These are phyloP conservation scores for Phytophthora crassamura DNA, from an alignment of 352 stramenopile species.

Conservation along the genomic window DNA sequence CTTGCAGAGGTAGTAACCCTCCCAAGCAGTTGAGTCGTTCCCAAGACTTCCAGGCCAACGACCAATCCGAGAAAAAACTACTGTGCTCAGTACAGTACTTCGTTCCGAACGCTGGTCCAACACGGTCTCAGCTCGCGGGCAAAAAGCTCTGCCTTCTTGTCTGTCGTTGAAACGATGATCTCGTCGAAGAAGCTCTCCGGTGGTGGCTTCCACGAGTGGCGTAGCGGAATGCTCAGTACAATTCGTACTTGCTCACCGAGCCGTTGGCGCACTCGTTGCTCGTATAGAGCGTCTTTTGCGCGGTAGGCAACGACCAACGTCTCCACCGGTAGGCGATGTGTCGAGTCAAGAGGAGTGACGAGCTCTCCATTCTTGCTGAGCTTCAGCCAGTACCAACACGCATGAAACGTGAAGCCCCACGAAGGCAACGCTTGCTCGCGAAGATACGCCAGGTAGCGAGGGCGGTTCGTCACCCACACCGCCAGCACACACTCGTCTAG, in stretches of 20 bases:
- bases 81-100: too few relatives aligned
- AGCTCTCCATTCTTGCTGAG: constrained; percentile 58
- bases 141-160: constrained; percentile 66
- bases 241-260: constrained; percentile 48
- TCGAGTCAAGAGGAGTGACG: constrained; percentile 65
- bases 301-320: constrained; percentile 68
- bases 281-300: constrained; percentile 18
- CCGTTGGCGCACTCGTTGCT: constrained; percentile 25
- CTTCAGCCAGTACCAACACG: constrained; percentile 84
- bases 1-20: too few relatives aligned
- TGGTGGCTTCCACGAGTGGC: constrained; percentile 83
- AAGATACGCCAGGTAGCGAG: constrained; percentile 64
- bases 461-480: constrained; percentile 82
- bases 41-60: too few relatives aligned
- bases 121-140: constrained; percentile 65
- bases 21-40: too few relatives aligned
- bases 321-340: constrained; percentile 72
- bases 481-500: constrained; percentile 56
- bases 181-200: constrained; percentile 62
- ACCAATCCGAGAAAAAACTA: too few relatives aligned
- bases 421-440: constrained; percentile 56
- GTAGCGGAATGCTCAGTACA: constrained; percentile 71
- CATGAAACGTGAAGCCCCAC: constrained; percentile 68
- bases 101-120: constrained; percentile 73
- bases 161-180: background rate